phyloP scores from a whole-genome alignment of 179 eudicot species.

The Corrigiola litoralis region DNA sequence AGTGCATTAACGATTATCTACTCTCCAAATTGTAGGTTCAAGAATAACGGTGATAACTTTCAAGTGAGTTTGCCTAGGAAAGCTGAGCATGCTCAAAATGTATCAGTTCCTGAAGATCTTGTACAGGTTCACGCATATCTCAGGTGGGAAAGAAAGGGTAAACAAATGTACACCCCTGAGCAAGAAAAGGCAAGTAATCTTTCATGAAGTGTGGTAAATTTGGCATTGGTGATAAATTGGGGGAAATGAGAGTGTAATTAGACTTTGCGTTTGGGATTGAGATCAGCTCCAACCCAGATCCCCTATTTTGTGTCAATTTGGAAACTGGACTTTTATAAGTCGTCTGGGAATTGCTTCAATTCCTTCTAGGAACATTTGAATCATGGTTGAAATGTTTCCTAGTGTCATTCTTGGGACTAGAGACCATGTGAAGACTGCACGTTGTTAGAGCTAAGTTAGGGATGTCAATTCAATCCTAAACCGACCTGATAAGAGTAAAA shows the following conservation, averaged over 20 bases:
- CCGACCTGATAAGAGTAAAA: too few relatives aligned
- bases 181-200: constrained; percentile 60
- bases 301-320: neutral
- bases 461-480: too few relatives aligned
- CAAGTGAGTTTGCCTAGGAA: constrained; percentile 49
- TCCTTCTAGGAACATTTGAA: too few relatives aligned
- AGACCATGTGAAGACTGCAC: too few relatives aligned
- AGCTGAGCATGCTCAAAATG: constrained; percentile 32
- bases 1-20: too few relatives aligned
- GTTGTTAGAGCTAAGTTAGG: too few relatives aligned
- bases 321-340: too few relatives aligned
- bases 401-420: too few relatives aligned
- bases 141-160: constrained; percentile 95
- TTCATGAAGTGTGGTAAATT: neutral
- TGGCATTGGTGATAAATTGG: neutral
- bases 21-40: constrained; percentile 50
- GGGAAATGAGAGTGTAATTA: neutral
- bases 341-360: too few relatives aligned
- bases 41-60: constrained; percentile 83
- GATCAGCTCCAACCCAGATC: neutral
- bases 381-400: too few relatives aligned
- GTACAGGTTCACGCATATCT: constrained; percentile 87
- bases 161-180: constrained; percentile 79
- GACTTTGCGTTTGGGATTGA: too few relatives aligned
- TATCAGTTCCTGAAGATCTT: constrained; percentile 93